Evolutionary conservation across 83 land plant genomes (phyloP).

Genomic region (Picea abies): DNA sequence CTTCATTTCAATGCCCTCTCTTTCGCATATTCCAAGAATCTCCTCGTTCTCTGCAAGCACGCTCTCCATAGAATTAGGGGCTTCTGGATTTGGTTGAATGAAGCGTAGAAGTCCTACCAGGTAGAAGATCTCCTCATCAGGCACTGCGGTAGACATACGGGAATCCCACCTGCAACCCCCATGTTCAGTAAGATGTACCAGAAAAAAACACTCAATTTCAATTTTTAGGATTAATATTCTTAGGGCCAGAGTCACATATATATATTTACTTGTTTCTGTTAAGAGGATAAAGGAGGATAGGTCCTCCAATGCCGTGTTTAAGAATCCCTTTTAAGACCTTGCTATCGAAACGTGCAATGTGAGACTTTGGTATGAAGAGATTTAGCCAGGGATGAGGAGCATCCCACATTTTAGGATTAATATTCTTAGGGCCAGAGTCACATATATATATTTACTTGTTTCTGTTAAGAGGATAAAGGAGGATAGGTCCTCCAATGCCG

Average conservation of each 20-base stretch:
- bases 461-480: conserved; percentile 66
- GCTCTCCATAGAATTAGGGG: conserved; percentile 32
- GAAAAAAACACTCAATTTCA: too few relatives aligned
- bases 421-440: neutral
- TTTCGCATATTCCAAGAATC: conserved; percentile 41
- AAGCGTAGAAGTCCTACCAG: conserved; percentile 70
- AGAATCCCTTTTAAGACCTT: conserved; percentile 50
- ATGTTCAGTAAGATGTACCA: neutral
- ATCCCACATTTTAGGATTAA: too few relatives aligned
- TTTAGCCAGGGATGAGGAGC: conserved; percentile 73
- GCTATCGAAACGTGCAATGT: conserved; percentile 55
- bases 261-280: conserved; percentile 53
- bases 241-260: neutral
- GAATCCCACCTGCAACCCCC: conserved; percentile 62
- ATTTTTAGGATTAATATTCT: too few relatives aligned
- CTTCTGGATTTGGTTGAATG: conserved; percentile 22
- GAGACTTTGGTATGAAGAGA: too few relatives aligned
- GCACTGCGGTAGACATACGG: conserved; percentile 57
- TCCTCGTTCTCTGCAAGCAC: conserved; percentile 53
- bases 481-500: conserved; percentile 82
- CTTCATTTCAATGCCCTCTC: conserved; percentile 51
- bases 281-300: conserved; percentile 79
- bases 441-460: conserved; percentile 43
- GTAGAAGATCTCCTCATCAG: conserved; percentile 69
- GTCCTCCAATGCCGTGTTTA: conserved; percentile 69